phyloP scores from a whole-genome alignment of 805 yeast genomes.

The Candida awuae region DNA sequence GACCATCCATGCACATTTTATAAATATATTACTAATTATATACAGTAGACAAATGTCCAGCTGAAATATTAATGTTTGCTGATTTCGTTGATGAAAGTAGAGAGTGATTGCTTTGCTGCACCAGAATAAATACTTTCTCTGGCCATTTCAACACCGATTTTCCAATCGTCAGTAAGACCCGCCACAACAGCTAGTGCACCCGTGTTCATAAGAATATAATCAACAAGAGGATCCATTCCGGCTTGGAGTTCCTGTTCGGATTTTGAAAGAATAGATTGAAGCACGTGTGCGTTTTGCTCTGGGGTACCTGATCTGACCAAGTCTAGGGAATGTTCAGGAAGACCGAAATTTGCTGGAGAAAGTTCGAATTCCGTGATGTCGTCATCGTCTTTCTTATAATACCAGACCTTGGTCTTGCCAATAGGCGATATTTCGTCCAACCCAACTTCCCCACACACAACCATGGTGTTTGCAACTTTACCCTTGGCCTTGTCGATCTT shows the following conservation, averaged over 20 bases:
- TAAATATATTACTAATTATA: too few relatives aligned
- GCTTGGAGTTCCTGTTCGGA: conserved; percentile 31
- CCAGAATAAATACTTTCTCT: conserved; percentile 61
- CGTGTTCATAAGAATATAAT: conserved; percentile 84
- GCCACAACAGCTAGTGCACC: conserved; percentile 79
- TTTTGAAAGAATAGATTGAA: conserved; percentile 37
- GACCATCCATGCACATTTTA: too few relatives aligned
- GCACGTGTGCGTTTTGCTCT: conserved; percentile 62
- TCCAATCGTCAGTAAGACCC: conserved; percentile 64
- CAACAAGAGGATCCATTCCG: conserved; percentile 61
- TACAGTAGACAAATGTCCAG: too few relatives aligned
- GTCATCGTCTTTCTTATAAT: conserved; percentile 33
- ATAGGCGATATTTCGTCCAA: conserved; percentile 91
- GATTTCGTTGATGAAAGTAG: conserved; percentile 40
- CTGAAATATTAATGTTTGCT: conserved; percentile 14
- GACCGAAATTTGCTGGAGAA: conserved; percentile 73
- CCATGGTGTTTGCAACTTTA: conserved; percentile 50
- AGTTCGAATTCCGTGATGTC: conserved; percentile 36
- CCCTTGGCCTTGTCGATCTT: conserved; percentile 45
- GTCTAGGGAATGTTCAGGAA: conserved; percentile 60
- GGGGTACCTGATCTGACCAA: conserved; percentile 83
- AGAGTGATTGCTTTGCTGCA: conserved; percentile 52
- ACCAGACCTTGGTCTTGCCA: conserved; percentile 79
- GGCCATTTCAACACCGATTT: conserved; percentile 70
- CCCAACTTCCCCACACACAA: conserved; percentile 90